phyloP scores from a whole-genome alignment of 2,329 filamentous ascomycete species.

The Periglandula ipomoeae region DNA sequence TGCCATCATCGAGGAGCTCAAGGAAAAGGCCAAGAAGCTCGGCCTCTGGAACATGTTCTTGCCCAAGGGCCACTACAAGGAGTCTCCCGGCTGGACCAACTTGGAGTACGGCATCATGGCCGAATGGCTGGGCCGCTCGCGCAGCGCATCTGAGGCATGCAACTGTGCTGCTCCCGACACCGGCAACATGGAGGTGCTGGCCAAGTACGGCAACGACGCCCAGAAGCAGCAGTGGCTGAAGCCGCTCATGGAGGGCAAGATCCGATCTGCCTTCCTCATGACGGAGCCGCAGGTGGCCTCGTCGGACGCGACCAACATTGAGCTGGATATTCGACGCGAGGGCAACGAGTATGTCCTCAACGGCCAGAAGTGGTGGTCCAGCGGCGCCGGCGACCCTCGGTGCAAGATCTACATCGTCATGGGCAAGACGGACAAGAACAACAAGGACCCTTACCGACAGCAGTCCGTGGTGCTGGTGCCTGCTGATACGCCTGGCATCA shows the following conservation, averaged over 20 bases:
- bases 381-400: slow-evolving; percentile 83
- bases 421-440: slow-evolving; percentile 76
- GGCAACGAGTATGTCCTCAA: slow-evolving; percentile 88
- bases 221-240: slow-evolving; percentile 80
- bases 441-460: slow-evolving; percentile 73
- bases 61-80: slow-evolving; percentile 87
- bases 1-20: slow-evolving; percentile 76
- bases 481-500: slow-evolving; percentile 71
- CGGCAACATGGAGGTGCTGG: slow-evolving; percentile 91
- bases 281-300: slow-evolving; percentile 84
- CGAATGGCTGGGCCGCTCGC: slow-evolving; percentile 83
- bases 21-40: slow-evolving; percentile 69
- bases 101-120: slow-evolving; percentile 98
- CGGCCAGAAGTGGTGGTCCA: slow-evolving; percentile 99
- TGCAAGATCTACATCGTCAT: slow-evolving; percentile 95
- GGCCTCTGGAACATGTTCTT: slow-evolving; percentile 99
- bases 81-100: slow-evolving; percentile 90
- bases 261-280: slow-evolving; percentile 87
- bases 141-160: slow-evolving; percentile 72
- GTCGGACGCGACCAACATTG: slow-evolving; percentile 87
- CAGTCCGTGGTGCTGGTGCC: slow-evolving; percentile 92
- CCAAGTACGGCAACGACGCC: slow-evolving; percentile 78
- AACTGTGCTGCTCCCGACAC: slow-evolving; percentile 90
- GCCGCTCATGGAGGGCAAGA: slow-evolving; percentile 74
- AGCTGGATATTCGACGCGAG: slow-evolving; percentile 71